phyloP scores from a whole-genome alignment of 495 filamentous ascomycete species.

The Letharia columbiana region DNA sequence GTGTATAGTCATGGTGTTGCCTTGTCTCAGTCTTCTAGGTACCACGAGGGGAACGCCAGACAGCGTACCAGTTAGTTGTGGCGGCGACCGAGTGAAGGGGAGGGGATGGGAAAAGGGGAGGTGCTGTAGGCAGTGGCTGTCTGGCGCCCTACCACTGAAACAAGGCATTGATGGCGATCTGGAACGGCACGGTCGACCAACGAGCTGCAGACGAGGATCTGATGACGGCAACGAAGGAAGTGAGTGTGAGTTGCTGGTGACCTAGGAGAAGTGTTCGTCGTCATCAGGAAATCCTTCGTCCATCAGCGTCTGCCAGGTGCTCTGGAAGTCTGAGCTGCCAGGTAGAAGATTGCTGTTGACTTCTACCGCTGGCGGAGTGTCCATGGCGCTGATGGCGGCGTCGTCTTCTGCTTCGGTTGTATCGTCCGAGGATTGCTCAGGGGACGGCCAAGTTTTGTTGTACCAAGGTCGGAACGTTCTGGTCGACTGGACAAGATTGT shows the following conservation, averaged over 20 bases:
- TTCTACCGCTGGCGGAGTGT: background rate
- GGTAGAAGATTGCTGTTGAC: background rate
- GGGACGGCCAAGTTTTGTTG: background rate
- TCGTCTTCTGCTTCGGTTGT: conserved; percentile 3
- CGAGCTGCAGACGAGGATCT: background rate
- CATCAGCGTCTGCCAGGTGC: conserved; percentile 4
- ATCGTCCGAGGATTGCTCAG: background rate
- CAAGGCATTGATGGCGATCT: conserved; percentile 2
- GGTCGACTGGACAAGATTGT: background rate
- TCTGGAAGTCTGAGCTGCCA: background rate
- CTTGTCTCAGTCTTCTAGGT: conserved; percentile 17
- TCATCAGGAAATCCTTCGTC: conserved; percentile 3
- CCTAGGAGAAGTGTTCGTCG: background rate
- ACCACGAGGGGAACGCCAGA: conserved; percentile 6
- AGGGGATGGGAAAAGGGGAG: background rate
- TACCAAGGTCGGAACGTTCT: background rate
- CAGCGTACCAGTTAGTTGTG: conserved; percentile 6
- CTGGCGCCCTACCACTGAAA: conserved; percentile 13
- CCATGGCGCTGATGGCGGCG: background rate
- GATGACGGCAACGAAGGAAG: background rate
- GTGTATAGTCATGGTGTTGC: background rate
- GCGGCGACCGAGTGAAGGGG: background rate
- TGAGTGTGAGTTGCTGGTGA: background rate
- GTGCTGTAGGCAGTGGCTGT: conserved; percentile 9
- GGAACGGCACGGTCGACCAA: background rate